Evolutionary conservation across 345 rosid species (phyloP).

Genomic region (Gossypium arboreum): DNA sequence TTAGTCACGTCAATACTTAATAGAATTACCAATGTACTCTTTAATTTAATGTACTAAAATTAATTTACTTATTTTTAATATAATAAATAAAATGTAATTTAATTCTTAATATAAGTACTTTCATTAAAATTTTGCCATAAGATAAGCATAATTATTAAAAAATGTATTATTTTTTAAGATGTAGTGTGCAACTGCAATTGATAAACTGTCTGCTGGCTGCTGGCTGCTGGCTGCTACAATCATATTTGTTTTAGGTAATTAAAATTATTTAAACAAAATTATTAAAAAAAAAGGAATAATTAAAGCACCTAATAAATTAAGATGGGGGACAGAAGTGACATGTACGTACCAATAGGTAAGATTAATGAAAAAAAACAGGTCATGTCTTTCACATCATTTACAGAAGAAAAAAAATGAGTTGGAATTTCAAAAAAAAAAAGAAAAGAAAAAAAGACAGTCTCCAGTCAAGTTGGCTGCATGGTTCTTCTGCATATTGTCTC

Average conservation of each 20-base stretch:
- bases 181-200: too few species aligned
- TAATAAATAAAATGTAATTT: fast-evolving
- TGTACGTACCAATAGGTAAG: background rate
- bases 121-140: too few species aligned
- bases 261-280: too few species aligned
- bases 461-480: constrained; percentile 17
- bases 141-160: too few species aligned
- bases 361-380: background rate
- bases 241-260: too few species aligned
- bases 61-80: too few species aligned
- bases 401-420: constrained; percentile 17
- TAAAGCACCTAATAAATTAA: background rate
- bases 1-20: too few species aligned
- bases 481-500: constrained; percentile 22
- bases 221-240: too few species aligned
- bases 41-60: too few species aligned
- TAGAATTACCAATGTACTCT: fast-evolving
- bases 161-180: too few species aligned
- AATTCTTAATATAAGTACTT: fast-evolving
- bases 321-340: constrained; percentile 21
- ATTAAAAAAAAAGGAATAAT: background rate
- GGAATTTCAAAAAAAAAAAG: background rate
- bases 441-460: too few species aligned
- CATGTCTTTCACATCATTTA: constrained; percentile 24
- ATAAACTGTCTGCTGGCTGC: too few species aligned